Conservation (phyloP, 768 basidiomycete species). For the Hericium alpestre region DNA sequence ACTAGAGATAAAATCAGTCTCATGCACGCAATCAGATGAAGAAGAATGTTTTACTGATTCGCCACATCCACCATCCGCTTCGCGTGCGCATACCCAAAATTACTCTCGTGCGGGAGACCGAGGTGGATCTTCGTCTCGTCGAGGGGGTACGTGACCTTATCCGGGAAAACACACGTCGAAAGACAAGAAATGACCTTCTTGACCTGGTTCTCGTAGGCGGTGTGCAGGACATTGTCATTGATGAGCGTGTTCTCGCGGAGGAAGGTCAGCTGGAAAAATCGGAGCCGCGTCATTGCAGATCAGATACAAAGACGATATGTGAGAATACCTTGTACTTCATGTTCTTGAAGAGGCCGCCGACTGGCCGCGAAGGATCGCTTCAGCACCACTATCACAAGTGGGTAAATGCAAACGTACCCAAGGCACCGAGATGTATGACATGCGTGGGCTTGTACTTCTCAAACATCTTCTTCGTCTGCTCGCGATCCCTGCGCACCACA, state of each 20-base stretch:
- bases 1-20: slow-evolving; percentile 26
- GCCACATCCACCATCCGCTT: slow-evolving; percentile 94
- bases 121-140: slow-evolving; percentile 88
- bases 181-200: slow-evolving; percentile 88
- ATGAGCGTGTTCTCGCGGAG: slow-evolving; percentile 90
- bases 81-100: slow-evolving; percentile 94
- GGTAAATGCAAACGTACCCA: slow-evolving; percentile 37
- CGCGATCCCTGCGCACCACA: slow-evolving; percentile 43
- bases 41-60: slow-evolving; percentile 60
- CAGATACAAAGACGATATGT: not conserved
- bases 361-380: slow-evolving; percentile 25
- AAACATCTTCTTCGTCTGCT: slow-evolving; percentile 61
- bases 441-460: slow-evolving; percentile 90
- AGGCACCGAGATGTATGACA: slow-evolving; percentile 92
- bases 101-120: slow-evolving; percentile 87
- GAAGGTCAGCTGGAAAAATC: slow-evolving; percentile 59
- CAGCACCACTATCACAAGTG: not conserved
- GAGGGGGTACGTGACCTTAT: slow-evolving; percentile 87
- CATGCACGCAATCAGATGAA: not conserved
- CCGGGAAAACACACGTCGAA: slow-evolving; percentile 95
- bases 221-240: slow-evolving; percentile 87
- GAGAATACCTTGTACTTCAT: slow-evolving; percentile 78
- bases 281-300: not conserved
- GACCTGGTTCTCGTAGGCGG: slow-evolving; percentile 51
- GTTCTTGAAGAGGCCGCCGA: slow-evolving; percentile 92